Evolutionary conservation across 225 moss, liverwort and hornwort species (phyloP), one percentile per base, ranked within the genome.

Genomic region (Antitrichia curtipendula): DNA sequence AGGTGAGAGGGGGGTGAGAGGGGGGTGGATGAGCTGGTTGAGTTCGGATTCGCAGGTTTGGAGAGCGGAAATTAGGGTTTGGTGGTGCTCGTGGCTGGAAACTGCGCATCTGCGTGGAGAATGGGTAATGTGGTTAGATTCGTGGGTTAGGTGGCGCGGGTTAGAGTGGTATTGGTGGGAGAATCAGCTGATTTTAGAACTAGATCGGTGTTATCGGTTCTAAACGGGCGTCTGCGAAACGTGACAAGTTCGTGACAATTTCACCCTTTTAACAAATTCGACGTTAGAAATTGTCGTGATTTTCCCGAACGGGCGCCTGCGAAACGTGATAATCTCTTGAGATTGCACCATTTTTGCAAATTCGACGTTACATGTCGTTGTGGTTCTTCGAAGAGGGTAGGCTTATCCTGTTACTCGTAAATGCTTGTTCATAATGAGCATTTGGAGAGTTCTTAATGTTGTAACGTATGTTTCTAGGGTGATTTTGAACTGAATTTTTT

Each of bases 31-130:
- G 45, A 93, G 65, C 5, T 86, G 60, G 19, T 75, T 66, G 41
- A 93, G 92, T 81, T 93, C 93, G n/a, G 83, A 28, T 38, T 92
- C 92, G 50, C 90, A 93, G 86, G 88, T 89, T 50, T 86, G 66
- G 40, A 93, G 92, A 45, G 88, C 92, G 49, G 72, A 81, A 13
- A 36, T 80, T 81, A 93, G 90, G 78, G 78, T 78, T 64, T 72
- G 38, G 34, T 88, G 59, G 60, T 60, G 60, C 56, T 59, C 59
- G 60, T 13, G 22, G 7, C 80, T 80, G 80, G 43, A 60, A 80
- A 38, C 71, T 31, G 80, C 72, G 52, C 81, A 73, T 63, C 87
- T 87, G 87, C 73, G 40, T 50, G 34, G 47, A 80, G 45, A 41
- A 20, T 24, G 47, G 61, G 38, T 6, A 65, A 29, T 50, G 27